phyloP scores from a whole-genome alignment of 1,284 basidiomycete genomes.

The Heterobasidion occidentale region DNA sequence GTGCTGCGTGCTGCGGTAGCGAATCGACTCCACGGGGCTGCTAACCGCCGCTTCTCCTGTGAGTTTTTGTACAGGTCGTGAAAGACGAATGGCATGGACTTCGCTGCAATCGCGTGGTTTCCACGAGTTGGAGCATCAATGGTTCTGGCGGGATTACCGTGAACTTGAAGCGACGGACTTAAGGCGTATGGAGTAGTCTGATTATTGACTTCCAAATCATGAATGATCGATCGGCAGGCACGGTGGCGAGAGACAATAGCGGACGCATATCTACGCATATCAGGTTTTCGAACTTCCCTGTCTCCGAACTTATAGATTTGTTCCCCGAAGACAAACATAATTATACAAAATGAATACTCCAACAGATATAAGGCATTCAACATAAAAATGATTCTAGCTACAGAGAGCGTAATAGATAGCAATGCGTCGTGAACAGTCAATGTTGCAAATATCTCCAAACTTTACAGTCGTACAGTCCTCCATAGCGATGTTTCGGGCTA shows the following conservation, averaged over 20 bases:
- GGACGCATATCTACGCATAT: too few species aligned
- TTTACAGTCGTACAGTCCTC: not conserved
- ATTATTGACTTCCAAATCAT: not conserved
- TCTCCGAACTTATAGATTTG: not conserved
- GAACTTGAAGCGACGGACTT: not conserved
- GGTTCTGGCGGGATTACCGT: too few species aligned
- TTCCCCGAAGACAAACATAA: not conserved
- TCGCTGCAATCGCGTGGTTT: not conserved
- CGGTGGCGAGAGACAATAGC: not conserved
- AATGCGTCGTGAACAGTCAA: not conserved
- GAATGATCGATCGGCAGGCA: constrained; percentile 3
- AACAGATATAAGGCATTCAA: constrained; percentile 5
- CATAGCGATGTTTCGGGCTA: too few species aligned
- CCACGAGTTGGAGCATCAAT: not conserved
- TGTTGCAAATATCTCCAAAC: not conserved
- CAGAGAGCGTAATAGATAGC: constrained; percentile 4
- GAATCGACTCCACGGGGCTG: not conserved
- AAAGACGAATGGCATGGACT: too few species aligned
- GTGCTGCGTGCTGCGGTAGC: not conserved
- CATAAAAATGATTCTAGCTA: constrained; percentile 1
- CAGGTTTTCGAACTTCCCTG: too few species aligned
- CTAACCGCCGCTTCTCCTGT: too few species aligned
- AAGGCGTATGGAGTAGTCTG: not conserved
- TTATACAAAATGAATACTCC: not conserved
- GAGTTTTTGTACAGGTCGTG: too few species aligned